These are phyloP conservation scores for Tetrapisispora namnaoensis DNA, from an alignment of 805 yeast genomes.

Conservation along the genomic window DNA sequence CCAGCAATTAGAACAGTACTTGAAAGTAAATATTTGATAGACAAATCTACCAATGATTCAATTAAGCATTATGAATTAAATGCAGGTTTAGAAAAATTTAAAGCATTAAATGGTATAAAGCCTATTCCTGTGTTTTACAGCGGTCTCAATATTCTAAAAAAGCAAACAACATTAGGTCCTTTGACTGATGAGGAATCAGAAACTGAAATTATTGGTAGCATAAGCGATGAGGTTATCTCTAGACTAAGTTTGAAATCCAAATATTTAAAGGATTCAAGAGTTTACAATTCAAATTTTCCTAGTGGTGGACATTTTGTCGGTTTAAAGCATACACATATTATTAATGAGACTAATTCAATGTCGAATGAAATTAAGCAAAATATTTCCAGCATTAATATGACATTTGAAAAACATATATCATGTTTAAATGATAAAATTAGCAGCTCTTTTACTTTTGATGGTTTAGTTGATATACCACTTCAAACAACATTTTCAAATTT, in stretches of 20 bases:
- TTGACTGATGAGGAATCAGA: background rate
- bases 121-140: conserved; percentile 26
- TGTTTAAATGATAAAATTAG: conserved; percentile 39
- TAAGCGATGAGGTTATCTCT: background rate
- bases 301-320: conserved; percentile 35
- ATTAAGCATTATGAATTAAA: conserved; percentile 21
- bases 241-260: conserved; percentile 27
- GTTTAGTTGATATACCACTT: background rate
- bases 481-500: background rate
- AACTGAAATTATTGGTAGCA: background rate
- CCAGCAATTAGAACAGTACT: conserved; percentile 38
- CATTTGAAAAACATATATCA: conserved; percentile 30
- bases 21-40: conserved; percentile 6
- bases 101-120: conserved; percentile 11
- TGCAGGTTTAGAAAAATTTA: conserved; percentile 43
- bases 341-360: conserved; percentile 13
- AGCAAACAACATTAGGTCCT: conserved; percentile 21
- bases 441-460: background rate
- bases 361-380: conserved; percentile 19
- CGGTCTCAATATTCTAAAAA: conserved; percentile 53
- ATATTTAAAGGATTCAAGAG: conserved; percentile 36
- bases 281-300: conserved; percentile 35
- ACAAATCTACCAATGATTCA: background rate
- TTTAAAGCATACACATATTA: conserved; percentile 39
- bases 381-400: conserved; percentile 23